Conservation (phyloP, 768 basidiomycete species). For the Russula vinacea region DNA sequence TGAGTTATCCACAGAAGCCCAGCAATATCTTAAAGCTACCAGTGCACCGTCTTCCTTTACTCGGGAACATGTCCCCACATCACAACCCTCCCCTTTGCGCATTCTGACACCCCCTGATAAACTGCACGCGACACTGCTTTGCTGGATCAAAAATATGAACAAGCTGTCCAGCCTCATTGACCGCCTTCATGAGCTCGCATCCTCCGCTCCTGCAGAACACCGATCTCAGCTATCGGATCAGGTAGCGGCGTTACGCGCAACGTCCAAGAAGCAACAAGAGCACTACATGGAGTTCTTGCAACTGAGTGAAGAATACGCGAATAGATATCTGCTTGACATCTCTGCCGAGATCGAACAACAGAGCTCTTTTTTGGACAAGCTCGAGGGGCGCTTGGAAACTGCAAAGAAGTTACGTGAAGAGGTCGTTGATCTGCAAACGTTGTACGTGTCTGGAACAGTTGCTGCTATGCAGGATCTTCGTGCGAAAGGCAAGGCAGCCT, state of each 20-base stretch:
- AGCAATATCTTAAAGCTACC: not conserved
- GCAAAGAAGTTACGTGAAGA: not conserved
- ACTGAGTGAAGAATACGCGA: not conserved
- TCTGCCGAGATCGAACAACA: not conserved
- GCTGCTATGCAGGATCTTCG: not conserved
- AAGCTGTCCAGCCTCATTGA: not conserved
- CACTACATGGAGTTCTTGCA: not conserved
- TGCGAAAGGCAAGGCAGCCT: not conserved
- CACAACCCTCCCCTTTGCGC: not conserved
- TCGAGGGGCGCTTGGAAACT: not conserved
- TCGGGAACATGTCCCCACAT: not conserved
- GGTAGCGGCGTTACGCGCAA: not conserved
- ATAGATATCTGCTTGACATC: not conserved
- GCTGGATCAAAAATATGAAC: constrained; percentile 1
- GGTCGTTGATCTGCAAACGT: not conserved
- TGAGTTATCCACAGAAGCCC: too few relatives aligned
- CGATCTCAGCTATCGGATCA: not conserved
- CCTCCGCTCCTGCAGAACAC: not conserved
- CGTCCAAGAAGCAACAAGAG: not conserved
- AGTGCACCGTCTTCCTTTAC: not conserved
- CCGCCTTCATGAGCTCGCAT: not conserved
- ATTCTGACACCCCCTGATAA: not conserved
- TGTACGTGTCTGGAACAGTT: not conserved
- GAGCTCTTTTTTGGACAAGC: not conserved
- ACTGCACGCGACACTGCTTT: not conserved